Conservation (phyloP, 495 filamentous ascomycete genomes). For the Opeltia flavorubescens region DNA sequence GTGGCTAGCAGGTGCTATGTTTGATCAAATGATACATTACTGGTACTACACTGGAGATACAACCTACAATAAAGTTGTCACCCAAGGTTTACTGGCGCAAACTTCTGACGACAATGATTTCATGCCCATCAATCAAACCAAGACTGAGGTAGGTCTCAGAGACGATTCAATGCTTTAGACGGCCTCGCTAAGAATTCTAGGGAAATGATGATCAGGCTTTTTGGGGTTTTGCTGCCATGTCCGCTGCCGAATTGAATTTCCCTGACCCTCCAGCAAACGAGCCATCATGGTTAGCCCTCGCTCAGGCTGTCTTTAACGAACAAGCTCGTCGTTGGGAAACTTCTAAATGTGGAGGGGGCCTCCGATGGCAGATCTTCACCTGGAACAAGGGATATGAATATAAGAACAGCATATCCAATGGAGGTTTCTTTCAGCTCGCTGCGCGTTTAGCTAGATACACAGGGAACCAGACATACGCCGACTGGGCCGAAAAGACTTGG, state of each 20-base stretch:
- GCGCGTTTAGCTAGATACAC: conserved; percentile 61
- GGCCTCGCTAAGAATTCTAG: conserved; percentile 10
- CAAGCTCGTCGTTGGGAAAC: conserved; percentile 43
- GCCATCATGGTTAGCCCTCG: conserved; percentile 50
- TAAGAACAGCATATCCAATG: conserved; percentile 57
- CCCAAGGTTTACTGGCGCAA: conserved; percentile 43
- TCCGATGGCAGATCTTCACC: conserved; percentile 35
- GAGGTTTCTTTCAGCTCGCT: conserved; percentile 54
- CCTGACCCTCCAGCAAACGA: conserved; percentile 40
- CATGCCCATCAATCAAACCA: conserved; percentile 48
- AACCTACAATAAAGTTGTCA: conserved; percentile 42
- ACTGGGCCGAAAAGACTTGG: conserved; percentile 57
- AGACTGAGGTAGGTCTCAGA: conserved; percentile 27
- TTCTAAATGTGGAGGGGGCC: conserved; percentile 28
- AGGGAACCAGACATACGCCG: conserved; percentile 49
- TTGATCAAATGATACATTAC: conserved; percentile 55
- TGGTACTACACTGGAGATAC: conserved; percentile 51
- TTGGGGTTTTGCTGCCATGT: conserved; percentile 57
- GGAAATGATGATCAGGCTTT: conserved; percentile 59
- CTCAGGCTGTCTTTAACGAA: conserved; percentile 59
- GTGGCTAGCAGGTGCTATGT: conserved; percentile 72
- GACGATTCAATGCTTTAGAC: not conserved
- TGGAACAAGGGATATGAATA: conserved; percentile 33
- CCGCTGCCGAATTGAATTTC: conserved; percentile 50
- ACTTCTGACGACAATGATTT: conserved; percentile 42